phyloP scores from a whole-genome alignment of 2,329 filamentous ascomycete genomes.

The Epichloe sp. region DNA sequence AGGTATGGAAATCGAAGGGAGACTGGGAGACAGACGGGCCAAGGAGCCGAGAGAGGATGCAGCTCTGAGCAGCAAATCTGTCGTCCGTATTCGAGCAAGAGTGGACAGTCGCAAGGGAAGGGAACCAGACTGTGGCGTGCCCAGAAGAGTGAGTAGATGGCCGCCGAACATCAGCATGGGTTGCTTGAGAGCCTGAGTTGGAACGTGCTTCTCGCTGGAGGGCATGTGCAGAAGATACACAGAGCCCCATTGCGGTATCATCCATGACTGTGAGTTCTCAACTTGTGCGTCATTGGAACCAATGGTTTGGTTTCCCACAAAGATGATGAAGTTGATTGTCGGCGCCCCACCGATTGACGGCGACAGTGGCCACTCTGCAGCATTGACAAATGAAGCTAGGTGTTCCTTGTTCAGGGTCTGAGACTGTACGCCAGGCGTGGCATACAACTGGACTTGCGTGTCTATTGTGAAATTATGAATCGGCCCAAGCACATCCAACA shows the following conservation, averaged over 20 bases:
- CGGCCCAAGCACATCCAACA: slow-evolving; percentile 63
- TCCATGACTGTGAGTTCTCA: slow-evolving; percentile 55
- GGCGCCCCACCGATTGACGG: slow-evolving; percentile 88
- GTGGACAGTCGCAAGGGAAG: slow-evolving; percentile 76
- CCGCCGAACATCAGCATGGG: slow-evolving; percentile 83
- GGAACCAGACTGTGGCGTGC: slow-evolving; percentile 70
- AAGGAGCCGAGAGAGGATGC: slow-evolving; percentile 91
- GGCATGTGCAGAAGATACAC: slow-evolving; percentile 45
- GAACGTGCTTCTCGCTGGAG: slow-evolving; percentile 36
- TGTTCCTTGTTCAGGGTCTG: slow-evolving; percentile 69
- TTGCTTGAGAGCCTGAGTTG: slow-evolving; percentile 54
- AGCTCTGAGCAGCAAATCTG: slow-evolving; percentile 74
- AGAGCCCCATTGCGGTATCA: slow-evolving; percentile 90
- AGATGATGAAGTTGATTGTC: slow-evolving; percentile 92
- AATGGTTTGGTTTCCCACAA: slow-evolving; percentile 69
- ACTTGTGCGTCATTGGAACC: slow-evolving; percentile 26
- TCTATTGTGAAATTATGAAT: slow-evolving; percentile 96
- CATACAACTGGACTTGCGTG: slow-evolving; percentile 91
- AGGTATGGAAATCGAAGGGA: slow-evolving; percentile 86
- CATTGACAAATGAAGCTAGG: slow-evolving; percentile 89
- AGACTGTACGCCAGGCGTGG: slow-evolving; percentile 50
- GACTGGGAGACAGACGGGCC: slow-evolving; percentile 67
- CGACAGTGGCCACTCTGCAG: slow-evolving; percentile 91
- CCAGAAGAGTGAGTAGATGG: slow-evolving; percentile 77
- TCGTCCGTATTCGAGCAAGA: slow-evolving; percentile 71